phyloP scores from a whole-genome alignment of 441 rosid genomes.

The Dalechampia spathulata region DNA sequence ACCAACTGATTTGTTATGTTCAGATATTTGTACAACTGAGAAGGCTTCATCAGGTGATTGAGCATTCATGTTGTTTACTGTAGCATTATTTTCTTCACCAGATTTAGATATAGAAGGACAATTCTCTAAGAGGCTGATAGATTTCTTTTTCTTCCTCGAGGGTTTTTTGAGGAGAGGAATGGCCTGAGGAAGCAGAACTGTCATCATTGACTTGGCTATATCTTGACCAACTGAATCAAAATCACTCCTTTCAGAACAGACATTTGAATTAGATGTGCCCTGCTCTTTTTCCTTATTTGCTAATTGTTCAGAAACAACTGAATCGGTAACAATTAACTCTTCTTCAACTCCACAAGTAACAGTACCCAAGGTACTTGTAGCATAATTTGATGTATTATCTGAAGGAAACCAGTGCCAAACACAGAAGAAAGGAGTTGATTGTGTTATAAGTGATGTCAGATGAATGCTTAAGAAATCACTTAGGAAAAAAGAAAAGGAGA shows the following conservation, averaged over 20 bases:
- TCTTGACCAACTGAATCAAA: constrained; percentile 54
- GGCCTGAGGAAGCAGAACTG: constrained; percentile 84
- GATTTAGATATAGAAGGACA: constrained; percentile 16
- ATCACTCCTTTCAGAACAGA: constrained; percentile 36
- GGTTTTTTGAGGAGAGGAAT: constrained; percentile 60
- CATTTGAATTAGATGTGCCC: constrained; percentile 30
- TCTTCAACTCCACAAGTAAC: constrained; percentile 22
- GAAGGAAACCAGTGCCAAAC: constrained; percentile 19
- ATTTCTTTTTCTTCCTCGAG: constrained; percentile 37
- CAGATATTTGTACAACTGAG: constrained; percentile 22
- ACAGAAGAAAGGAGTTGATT: constrained; percentile 7
- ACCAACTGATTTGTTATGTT: constrained; percentile 25
- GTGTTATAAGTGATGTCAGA: no score
- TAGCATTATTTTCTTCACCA: constrained; percentile 21
- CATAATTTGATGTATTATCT: constrained; percentile 32
- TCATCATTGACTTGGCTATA: constrained; percentile 66
- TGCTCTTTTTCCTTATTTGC: constrained; percentile 38
- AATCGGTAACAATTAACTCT: constrained; percentile 24
- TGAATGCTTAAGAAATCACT: constrained; percentile 3
- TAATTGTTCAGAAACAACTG: constrained; percentile 27
- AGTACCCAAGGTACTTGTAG: constrained; percentile 18
- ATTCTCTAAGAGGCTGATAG: constrained; percentile 17
- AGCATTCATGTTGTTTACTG: constrained; percentile 20
- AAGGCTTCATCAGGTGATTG: constrained; percentile 27
- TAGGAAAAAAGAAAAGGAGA: constrained; percentile 8